Evolutionary conservation across 768 basidiomycete genomes (phyloP).

Genomic region (Tubosaeta sp.): DNA sequence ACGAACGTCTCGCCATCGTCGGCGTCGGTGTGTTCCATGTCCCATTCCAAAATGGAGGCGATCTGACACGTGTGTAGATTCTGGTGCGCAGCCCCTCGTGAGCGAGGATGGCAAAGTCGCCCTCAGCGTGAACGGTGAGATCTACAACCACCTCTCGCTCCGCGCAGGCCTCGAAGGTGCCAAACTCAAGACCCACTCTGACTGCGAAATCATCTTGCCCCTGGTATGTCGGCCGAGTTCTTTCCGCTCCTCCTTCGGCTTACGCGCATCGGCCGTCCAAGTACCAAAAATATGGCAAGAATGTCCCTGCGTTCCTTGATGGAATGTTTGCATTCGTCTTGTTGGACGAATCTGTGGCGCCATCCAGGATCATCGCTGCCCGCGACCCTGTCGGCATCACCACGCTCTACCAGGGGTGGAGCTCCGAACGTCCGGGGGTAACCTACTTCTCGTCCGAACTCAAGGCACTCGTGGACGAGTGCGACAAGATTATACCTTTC

Average conservation of each 20-base stretch:
- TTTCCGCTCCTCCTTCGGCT: not conserved
- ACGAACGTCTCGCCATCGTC: slow-evolving; percentile 96
- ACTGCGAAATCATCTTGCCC: slow-evolving; percentile 96
- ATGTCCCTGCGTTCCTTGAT: slow-evolving; percentile 77
- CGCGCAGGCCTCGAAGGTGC: slow-evolving; percentile 61
- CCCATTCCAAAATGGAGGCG: not conserved
- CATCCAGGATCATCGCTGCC: slow-evolving; percentile 89
- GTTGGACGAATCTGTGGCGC: slow-evolving; percentile 87
- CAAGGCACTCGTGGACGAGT: slow-evolving; percentile 86
- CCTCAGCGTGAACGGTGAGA: slow-evolving; percentile 96
- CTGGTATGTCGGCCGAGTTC: slow-evolving; percentile 48
- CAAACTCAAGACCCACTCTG: slow-evolving; percentile 95
- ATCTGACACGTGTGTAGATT: slow-evolving; percentile 49
- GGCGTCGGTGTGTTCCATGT: slow-evolving; percentile 73
- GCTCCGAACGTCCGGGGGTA: slow-evolving; percentile 72
- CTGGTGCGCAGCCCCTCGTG: slow-evolving; percentile 91
- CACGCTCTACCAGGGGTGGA: slow-evolving; percentile 97
- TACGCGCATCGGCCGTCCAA: slow-evolving; percentile 26
- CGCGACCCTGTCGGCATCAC: slow-evolving; percentile 98
- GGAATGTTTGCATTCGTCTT: slow-evolving; percentile 99
- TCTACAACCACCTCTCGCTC: slow-evolving; percentile 92
- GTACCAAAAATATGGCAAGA: slow-evolving; percentile 82
- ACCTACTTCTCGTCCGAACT: slow-evolving; percentile 96
- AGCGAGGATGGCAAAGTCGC: slow-evolving; percentile 80
- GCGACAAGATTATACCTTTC: slow-evolving; percentile 92